Conservation (phyloP, 1,284 basidiomycete species). For the Tilletia walkeri region DNA sequence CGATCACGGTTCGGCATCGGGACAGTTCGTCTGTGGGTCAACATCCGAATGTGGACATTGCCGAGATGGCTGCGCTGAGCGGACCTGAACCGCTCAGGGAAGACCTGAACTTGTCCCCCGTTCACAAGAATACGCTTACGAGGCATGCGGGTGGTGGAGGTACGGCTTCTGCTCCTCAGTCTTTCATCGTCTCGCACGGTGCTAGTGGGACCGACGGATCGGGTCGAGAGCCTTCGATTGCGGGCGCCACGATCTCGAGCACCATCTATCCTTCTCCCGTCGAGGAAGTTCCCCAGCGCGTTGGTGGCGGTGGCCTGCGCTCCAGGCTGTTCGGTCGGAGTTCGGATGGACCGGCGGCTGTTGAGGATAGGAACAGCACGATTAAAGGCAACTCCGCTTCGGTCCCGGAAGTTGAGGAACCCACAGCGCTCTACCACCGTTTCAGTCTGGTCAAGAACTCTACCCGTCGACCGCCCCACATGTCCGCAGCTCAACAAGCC, state of each 20-base stretch:
- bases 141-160: not conserved
- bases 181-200: too few species aligned
- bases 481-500: slow-evolving; percentile 21
- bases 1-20: slow-evolving; percentile 29
- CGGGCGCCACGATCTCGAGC: too few species aligned
- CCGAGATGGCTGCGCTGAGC: not conserved
- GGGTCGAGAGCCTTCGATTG: too few species aligned
- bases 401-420: slow-evolving; percentile 13
- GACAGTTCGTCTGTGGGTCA: not conserved
- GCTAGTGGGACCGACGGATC: too few species aligned
- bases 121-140: not conserved
- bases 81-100: too few species aligned
- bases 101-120: too few species aligned
- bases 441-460: slow-evolving; percentile 52
- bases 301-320: not conserved
- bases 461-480: slow-evolving; percentile 32
- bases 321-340: not conserved
- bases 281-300: too few species aligned
- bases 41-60: slow-evolving; percentile 3
- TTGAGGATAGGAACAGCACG: not conserved
- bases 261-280: too few species aligned
- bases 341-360: not conserved
- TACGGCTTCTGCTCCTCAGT: slow-evolving; percentile 8
- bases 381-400: not conserved
- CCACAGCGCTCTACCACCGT: slow-evolving; percentile 39